phyloP scores from a whole-genome alignment of 352 stramenopile species.

The Phytophthora hybrid region DNA sequence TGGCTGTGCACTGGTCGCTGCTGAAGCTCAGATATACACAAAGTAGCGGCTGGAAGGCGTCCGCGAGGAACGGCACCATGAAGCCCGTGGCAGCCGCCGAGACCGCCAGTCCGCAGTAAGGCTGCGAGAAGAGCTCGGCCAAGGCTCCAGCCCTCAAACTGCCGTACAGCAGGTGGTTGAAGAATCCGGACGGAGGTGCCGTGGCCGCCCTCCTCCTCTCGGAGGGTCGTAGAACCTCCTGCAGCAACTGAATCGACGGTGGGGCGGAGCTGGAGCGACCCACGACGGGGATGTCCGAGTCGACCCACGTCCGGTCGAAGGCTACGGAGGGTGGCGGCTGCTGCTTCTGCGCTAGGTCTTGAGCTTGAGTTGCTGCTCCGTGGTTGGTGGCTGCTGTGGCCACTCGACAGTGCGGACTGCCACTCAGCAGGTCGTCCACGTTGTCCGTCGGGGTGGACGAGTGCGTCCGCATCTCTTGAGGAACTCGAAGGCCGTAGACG shows the following conservation, averaged over 20 bases:
- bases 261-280: slow-evolving; percentile 68
- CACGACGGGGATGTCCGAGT: slow-evolving; percentile 64
- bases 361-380: neutral
- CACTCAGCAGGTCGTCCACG: slow-evolving; percentile 30
- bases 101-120: slow-evolving; percentile 70
- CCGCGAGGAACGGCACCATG: slow-evolving; percentile 67
- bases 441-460: slow-evolving; percentile 42
- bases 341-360: slow-evolving; percentile 58
- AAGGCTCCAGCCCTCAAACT: slow-evolving; percentile 64
- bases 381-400: slow-evolving; percentile 22
- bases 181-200: slow-evolving; percentile 58
- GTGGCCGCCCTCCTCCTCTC: slow-evolving; percentile 56
- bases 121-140: slow-evolving; percentile 65
- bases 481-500: slow-evolving; percentile 30
- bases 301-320: slow-evolving; percentile 58
- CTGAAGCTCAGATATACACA: slow-evolving; percentile 65
- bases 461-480: slow-evolving; percentile 30
- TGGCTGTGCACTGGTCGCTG: slow-evolving; percentile 56
- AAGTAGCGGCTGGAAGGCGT: slow-evolving; percentile 73
- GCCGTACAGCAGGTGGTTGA: slow-evolving; percentile 81
- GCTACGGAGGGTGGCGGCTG: slow-evolving; percentile 44
- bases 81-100: slow-evolving; percentile 67
- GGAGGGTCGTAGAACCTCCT: slow-evolving; percentile 53
- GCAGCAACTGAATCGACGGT: slow-evolving; percentile 69
- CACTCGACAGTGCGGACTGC: slow-evolving; percentile 21